Conservation (phyloP, 768 basidiomycete species). For the Mycena vulgaris region DNA sequence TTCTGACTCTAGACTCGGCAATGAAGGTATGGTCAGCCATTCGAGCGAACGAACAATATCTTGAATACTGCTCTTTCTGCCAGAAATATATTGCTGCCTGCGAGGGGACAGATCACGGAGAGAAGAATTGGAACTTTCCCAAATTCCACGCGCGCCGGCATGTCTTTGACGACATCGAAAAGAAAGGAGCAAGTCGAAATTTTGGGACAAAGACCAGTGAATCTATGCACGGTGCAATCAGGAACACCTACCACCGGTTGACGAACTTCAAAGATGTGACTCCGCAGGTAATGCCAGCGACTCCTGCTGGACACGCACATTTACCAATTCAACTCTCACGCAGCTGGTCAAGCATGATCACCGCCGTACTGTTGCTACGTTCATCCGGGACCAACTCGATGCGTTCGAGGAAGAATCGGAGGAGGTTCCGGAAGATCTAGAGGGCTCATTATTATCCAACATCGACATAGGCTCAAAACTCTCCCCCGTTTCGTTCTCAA, state of each 20-base stretch:
- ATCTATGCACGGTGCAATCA: too few relatives aligned
- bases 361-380: background rate
- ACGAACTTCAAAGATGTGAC: too few relatives aligned
- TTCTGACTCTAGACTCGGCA: conserved; percentile 33
- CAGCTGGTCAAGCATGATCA: conserved; percentile 18
- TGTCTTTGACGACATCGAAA: conserved; percentile 33
- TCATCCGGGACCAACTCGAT: conserved; percentile 20
- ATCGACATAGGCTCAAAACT: conserved; percentile 11
- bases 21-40: conserved; percentile 43
- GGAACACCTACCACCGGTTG: too few relatives aligned
- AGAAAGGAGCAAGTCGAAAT: conserved; percentile 34
- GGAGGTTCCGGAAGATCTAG: background rate
- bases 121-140: conserved; percentile 44
- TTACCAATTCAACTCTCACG: background rate
- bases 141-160: conserved; percentile 19
- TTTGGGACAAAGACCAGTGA: too few relatives aligned
- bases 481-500: background rate
- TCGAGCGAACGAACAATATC: background rate
- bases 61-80: background rate
- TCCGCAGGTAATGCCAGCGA: conserved; percentile 25
- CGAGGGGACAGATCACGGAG: background rate
- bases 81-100: conserved; percentile 5
- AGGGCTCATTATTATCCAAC: conserved; percentile 1
- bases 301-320: background rate
- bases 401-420: background rate